phyloP scores from a whole-genome alignment of 805 yeast species.

The Hanseniaspora guilliermondii region DNA sequence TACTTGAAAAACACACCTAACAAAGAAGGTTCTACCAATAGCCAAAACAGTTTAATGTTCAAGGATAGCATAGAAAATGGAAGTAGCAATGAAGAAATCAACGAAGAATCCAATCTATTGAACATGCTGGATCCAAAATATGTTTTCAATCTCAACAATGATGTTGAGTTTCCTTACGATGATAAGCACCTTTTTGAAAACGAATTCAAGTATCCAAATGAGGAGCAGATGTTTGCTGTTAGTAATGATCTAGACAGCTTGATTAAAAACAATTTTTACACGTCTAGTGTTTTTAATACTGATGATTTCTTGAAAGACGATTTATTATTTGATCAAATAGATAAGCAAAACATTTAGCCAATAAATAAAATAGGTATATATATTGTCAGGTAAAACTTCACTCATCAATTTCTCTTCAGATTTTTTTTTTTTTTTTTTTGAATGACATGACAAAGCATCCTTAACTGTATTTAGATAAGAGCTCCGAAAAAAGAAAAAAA shows the following conservation, averaged over 20 bases:
- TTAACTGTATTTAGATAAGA: too few species aligned
- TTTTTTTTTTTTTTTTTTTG: too few species aligned
- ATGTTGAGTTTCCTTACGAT: too few species aligned
- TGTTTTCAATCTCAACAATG: not conserved
- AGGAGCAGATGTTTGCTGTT: not conserved
- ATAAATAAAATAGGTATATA: not conserved
- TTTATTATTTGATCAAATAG: not conserved
- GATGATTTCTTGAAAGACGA: constrained; percentile 5
- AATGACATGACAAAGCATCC: too few species aligned
- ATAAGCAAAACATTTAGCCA: not conserved
- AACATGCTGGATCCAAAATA: not conserved
- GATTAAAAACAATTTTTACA: not conserved
- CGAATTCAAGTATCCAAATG: not conserved
- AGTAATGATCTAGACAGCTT: not conserved
- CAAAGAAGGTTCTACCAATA: not conserved
- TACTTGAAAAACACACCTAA: not conserved
- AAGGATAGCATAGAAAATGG: not conserved
- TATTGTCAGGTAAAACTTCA: too few species aligned
- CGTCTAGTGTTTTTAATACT: not conserved
- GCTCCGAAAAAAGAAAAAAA: too few species aligned
- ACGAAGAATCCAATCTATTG: not conserved
- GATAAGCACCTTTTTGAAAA: not conserved
- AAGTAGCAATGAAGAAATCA: not conserved
- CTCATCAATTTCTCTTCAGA: too few species aligned
- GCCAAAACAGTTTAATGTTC: not conserved